phyloP scores from a whole-genome alignment of 1,284 basidiomycete species.

The Cutaneotrichosporon cutaneum region DNA sequence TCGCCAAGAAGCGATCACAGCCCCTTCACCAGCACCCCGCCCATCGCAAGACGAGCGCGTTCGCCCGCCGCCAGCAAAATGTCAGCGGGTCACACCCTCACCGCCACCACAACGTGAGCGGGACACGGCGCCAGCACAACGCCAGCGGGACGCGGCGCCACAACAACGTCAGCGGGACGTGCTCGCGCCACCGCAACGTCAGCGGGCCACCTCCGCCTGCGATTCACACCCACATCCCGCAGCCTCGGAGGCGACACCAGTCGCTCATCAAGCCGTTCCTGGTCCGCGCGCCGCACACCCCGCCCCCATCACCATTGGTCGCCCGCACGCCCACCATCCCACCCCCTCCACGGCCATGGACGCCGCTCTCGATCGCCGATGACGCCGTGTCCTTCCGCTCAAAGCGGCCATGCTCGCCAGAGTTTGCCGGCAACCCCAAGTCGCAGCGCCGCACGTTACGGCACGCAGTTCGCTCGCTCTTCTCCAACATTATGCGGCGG shows the following conservation, averaged over 20 bases:
- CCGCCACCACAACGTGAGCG: neutral
- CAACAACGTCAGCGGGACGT: neutral
- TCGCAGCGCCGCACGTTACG: conserved; percentile 30
- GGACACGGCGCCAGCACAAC: neutral
- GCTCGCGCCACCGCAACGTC: neutral
- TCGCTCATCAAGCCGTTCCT: conserved; percentile 9
- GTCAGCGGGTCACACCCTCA: neutral
- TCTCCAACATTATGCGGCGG: conserved; percentile 21
- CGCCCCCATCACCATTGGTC: neutral
- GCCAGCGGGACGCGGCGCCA: neutral
- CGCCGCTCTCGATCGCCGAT: no score
- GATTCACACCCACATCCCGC: conserved; percentile 5
- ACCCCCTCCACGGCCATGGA: neutral
- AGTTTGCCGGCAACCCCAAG: neutral
- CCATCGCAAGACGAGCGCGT: conserved; percentile 10
- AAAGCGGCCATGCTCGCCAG: neutral
- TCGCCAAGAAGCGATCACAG: neutral
- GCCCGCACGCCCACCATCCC: neutral
- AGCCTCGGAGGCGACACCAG: neutral
- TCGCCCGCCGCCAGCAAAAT: conserved; percentile 1
- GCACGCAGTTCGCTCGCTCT: conserved; percentile 32
- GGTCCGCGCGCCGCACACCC: neutral
- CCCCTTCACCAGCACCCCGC: conserved; percentile 4
- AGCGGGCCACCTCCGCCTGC: neutral
- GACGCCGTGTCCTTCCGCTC: neutral